Conservation (phyloP, 1,139 yeast species). For the Hanseniaspora sp. region DNA sequence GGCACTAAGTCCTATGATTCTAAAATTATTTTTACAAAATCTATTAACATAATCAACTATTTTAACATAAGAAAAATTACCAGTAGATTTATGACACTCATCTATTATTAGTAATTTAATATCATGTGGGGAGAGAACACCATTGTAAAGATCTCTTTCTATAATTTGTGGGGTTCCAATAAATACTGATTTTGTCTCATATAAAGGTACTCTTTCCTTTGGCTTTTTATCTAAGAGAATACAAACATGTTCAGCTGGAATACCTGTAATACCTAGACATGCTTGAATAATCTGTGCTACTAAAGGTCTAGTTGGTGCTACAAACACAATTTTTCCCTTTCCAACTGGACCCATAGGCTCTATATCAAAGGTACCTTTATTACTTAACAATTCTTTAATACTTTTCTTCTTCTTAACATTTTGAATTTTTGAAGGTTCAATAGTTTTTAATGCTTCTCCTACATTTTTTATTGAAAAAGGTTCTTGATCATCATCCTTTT, state of each 20-base stretch:
- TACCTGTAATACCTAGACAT: conserved; percentile 77
- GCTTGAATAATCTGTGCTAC: conserved; percentile 98
- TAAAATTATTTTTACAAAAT: conserved; percentile 47
- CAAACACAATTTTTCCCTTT: conserved; percentile 66
- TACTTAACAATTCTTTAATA: conserved; percentile 8
- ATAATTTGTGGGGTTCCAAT: conserved; percentile 96
- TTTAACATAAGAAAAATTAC: conserved; percentile 78
- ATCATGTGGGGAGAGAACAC: conserved; percentile 62
- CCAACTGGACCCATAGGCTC: conserved; percentile 23
- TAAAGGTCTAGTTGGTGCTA: conserved; percentile 95
- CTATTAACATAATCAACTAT: conserved; percentile 58
- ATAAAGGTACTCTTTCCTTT: conserved; percentile 56
- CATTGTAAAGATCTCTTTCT: conserved; percentile 72
- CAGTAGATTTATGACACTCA: conserved; percentile 91
- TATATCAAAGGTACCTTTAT: conserved; percentile 18
- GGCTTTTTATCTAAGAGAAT: conserved; percentile 64
- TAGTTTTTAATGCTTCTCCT: neutral
- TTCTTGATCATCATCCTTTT: neutral
- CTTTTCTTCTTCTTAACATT: conserved; percentile 6
- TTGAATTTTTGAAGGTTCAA: neutral
- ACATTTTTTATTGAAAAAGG: neutral
- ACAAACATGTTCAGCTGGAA: conserved; percentile 65
- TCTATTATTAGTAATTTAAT: conserved; percentile 74
- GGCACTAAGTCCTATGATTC: conserved; percentile 83
- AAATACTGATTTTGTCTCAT: conserved; percentile 68